These are phyloP conservation scores for Aspergillus sclerotialis DNA, from an alignment of 2,329 filamentous ascomycete genomes.

Conservation along the genomic window DNA sequence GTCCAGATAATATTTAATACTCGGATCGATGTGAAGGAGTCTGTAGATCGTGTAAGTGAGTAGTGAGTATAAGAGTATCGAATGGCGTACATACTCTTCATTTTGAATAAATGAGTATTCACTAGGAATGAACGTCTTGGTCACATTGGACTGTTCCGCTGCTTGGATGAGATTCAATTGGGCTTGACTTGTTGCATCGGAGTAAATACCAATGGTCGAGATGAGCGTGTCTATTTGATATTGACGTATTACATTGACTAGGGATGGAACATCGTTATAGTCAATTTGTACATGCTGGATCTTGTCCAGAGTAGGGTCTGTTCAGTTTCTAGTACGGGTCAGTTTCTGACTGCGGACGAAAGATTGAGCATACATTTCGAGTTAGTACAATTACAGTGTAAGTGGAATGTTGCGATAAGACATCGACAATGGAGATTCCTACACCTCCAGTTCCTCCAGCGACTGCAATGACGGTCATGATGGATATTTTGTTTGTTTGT, in stretches of 20 bases:
- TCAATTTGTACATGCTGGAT: slow-evolving; percentile 20
- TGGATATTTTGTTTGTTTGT: no score
- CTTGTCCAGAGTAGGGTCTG: slow-evolving; percentile 4
- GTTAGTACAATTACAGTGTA: slow-evolving; percentile 37
- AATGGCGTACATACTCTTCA: slow-evolving; percentile 17
- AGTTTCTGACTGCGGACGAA: slow-evolving; percentile 6
- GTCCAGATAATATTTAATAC: slow-evolving; percentile 23
- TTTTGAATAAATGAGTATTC: slow-evolving; percentile 33
- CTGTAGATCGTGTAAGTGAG: no score
- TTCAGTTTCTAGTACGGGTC: slow-evolving; percentile 1
- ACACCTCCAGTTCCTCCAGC: slow-evolving; percentile 33
- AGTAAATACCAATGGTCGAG: slow-evolving; percentile 32
- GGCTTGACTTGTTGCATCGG: slow-evolving; percentile 19
- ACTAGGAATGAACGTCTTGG: slow-evolving; percentile 39
- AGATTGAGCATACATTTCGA: slow-evolving; percentile 23
- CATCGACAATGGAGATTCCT: slow-evolving; percentile 42
- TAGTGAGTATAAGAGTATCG: neutral
- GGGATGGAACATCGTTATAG: slow-evolving; percentile 24
- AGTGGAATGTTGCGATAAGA: slow-evolving; percentile 24
- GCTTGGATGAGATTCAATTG: slow-evolving; percentile 42
- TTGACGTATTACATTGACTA: slow-evolving; percentile 22
- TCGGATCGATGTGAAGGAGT: slow-evolving; percentile 20
- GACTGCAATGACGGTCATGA: slow-evolving; percentile 39
- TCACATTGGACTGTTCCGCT: slow-evolving; percentile 31
- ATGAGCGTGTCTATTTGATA: slow-evolving; percentile 41